Evolutionary conservation across 352 stramenopile species (phyloP).

Genomic region (Blastocystis sp.): DNA sequence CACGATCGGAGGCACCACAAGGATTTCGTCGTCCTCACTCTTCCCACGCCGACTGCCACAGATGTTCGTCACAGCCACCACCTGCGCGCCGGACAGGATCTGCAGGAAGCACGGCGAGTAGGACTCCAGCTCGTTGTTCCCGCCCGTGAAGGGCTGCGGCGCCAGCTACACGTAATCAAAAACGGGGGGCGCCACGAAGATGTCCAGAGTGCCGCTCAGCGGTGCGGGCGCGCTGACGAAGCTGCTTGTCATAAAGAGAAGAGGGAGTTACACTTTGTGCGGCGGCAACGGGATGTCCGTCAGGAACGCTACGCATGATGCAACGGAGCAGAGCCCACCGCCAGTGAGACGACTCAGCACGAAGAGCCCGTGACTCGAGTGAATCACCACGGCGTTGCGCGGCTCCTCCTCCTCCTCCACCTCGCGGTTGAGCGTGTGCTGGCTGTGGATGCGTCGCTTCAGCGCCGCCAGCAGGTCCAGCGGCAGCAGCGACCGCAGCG

Average conservation of each 20-base stretch:
- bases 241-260: too few species aligned
- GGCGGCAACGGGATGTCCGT: not conserved
- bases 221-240: not conserved
- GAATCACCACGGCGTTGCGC: not conserved
- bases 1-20: slow-evolving; percentile 12
- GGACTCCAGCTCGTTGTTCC: not conserved
- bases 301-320: not conserved
- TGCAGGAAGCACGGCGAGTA: slow-evolving; percentile 42
- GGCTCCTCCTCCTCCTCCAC: not conserved
- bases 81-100: not conserved
- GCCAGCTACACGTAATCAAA: not conserved
- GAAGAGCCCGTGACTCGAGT: not conserved
- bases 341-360: not conserved
- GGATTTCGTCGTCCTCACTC: slow-evolving; percentile 7
- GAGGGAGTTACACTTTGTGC: not conserved
- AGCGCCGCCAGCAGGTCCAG: not conserved
- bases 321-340: not conserved
- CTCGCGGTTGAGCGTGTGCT: not conserved
- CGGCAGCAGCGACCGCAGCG: slow-evolving; percentile 21
- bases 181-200: not conserved
- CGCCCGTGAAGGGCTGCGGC: slow-evolving; percentile 30
- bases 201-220: not conserved
- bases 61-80: not conserved
- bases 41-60: not conserved
- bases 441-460: not conserved